Evolutionary conservation across 2,329 filamentous ascomycete genomes (phyloP), one percentile per base, ranked within the genome.

Genomic region (Sporothrix pseudoabietina): DNA sequence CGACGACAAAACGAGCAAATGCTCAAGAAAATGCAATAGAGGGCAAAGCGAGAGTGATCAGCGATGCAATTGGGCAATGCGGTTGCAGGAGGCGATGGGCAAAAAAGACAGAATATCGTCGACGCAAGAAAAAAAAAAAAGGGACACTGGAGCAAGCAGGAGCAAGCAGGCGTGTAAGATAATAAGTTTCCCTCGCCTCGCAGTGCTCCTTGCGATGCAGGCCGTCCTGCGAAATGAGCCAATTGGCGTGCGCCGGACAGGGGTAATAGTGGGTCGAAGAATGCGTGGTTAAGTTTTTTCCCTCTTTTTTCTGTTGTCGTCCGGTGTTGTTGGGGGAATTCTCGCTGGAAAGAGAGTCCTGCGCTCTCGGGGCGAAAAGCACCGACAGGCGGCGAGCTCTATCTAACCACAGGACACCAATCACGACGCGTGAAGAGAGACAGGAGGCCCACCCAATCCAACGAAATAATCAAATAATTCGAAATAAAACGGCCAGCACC

Each of bases 331-430:
- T 74, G 72, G 69, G 72, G 72, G 63, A 68, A 71, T 71, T 61
- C 72, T 73, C 69, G 72, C 72, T 68, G 52, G 49, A 49, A 71
- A 66, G 52, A 59, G 49, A 65, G 72, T 41, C 69, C 72, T 71
- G 69, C 39, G 41, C 32, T 22, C 71, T 74, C 73, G 73, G 73
- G 69, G 47, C 65, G 73, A 74, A 74, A 69, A 52, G 57, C 65
- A 74, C 73, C 73, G 73, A 74, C 70, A 74, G 55, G 69, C 47
- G 55, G 54, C 69, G 52, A 74, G 72, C 61, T 69, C 69, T 63
- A 19, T 57, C 61, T 65, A 22, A 22, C 22, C 41, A 3, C 16
- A 19, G 26, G 1, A 10, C 4, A 22, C 72, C 69, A 71, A 71
- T 71, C 30, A 71, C 1, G 19, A 12, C 57, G 44, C 41, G 14